A percentile compares a stretch with the other conserved stretches of the same genome.
phyloP scores from a whole-genome alignment of 257 asterid species.

The Nicotiana paniculata region DNA sequence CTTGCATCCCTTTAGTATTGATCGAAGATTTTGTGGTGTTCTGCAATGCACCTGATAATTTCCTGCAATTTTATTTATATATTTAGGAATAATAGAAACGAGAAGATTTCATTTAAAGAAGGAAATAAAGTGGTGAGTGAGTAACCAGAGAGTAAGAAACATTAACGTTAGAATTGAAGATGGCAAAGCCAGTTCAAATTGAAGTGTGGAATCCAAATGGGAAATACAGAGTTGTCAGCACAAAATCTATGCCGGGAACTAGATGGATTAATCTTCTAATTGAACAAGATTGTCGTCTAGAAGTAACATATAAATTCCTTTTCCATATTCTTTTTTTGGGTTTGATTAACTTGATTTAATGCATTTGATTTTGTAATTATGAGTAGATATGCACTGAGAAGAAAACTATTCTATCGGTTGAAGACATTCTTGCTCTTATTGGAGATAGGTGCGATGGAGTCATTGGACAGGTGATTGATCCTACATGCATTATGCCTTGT shows the following conservation, averaged over 20 bases:
- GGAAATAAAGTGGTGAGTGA: background rate
- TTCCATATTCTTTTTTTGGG: background rate
- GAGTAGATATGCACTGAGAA: constrained; percentile 72
- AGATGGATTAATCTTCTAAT: constrained; percentile 86
- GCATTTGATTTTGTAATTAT: background rate
- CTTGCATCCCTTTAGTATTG: background rate
- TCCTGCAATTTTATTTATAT: background rate
- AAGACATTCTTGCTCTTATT: constrained; percentile 73
- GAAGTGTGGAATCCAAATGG: constrained; percentile 93
- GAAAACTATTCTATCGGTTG: constrained; percentile 89
- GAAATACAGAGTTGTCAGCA: constrained; percentile 80
- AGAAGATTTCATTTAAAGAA: background rate
- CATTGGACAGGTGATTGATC: constrained; percentile 80
- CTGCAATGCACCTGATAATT: constrained; percentile 20
- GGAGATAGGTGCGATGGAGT: constrained; percentile 89
- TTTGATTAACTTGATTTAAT: background rate
- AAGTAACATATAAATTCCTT: constrained; percentile 35
- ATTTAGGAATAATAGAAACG: constrained; percentile 2
- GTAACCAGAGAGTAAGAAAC: background rate
- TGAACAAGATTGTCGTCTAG: constrained; percentile 89
- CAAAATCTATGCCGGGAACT: constrained; percentile 93
- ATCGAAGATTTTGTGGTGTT: background rate
- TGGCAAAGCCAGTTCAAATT: constrained; percentile 81
- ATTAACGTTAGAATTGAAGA: constrained; percentile 1
- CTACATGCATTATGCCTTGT: background rate